A percentile compares a stretch with the other conserved stretches of the same genome.
phyloP scores from a whole-genome alignment of 805 yeast species.

The Kuraishia floccosa region DNA sequence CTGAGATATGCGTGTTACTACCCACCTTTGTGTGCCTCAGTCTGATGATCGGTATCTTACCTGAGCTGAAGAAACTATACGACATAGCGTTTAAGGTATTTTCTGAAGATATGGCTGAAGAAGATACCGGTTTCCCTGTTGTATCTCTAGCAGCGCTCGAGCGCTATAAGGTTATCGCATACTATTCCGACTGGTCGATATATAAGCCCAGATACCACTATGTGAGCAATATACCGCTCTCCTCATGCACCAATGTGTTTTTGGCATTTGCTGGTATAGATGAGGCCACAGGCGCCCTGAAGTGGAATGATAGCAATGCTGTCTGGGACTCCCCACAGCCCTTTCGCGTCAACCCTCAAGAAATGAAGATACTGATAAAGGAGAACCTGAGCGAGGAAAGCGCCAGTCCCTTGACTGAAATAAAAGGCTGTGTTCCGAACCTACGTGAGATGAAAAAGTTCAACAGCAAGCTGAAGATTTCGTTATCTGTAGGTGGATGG shows the following conservation, averaged over 20 bases:
- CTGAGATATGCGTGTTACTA: no score
- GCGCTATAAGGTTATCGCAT: no score
- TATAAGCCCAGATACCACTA: slow-evolving; percentile 46
- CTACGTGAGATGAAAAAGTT: slow-evolving; percentile 13
- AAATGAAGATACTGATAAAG: neutral
- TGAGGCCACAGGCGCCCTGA: slow-evolving; percentile 37
- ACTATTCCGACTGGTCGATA: slow-evolving; percentile 56
- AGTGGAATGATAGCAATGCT: slow-evolving; percentile 53
- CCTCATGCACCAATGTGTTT: slow-evolving; percentile 51
- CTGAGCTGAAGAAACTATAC: no score
- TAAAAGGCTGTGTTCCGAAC: slow-evolving; percentile 16
- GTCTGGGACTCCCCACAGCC: slow-evolving; percentile 29
- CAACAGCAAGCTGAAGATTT: slow-evolving; percentile 31
- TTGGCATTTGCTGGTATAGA: slow-evolving; percentile 69
- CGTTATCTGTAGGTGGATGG: slow-evolving; percentile 78
- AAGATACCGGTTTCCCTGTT: no score
- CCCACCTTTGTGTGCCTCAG: no score
- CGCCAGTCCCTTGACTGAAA: slow-evolving; percentile 8
- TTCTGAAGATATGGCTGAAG: no score
- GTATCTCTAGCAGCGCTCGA: no score
- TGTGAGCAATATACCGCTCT: slow-evolving; percentile 52
- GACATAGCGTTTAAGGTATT: no score
- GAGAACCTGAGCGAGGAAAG: neutral
- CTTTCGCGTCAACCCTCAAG: neutral
- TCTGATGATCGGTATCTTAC: no score